Evolutionary conservation across 768 basidiomycete species (phyloP), one percentile per base, ranked within the genome.

Genomic region (Tephrocybe rancida): DNA sequence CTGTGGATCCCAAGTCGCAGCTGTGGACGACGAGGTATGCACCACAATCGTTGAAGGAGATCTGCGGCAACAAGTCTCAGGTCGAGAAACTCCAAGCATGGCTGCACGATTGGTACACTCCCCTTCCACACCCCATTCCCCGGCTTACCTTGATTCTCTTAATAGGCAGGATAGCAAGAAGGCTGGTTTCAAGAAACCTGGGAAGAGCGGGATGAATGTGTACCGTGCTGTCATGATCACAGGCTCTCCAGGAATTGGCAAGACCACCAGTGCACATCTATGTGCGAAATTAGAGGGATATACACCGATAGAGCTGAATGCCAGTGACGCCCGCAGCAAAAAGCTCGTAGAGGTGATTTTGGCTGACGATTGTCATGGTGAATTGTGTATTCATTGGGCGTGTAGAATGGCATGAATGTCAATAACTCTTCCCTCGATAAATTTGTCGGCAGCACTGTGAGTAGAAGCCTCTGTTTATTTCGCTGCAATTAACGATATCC

Each of bases 1-100:
- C 53, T 26, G 48, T 70, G 1, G 79, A 85, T 59, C 71, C 76
- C 2, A 75, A 74, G 1, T 77, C 80, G 2, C 93, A 96, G 66
- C 77, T 98, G 0, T 98, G 97, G 97, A 98, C 97, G 34, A 88
- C 87, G 27, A 86, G 94, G 9, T 99, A 99, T 66, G 96, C 97
- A 0, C 97, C 97, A 1, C 84, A 87, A 58, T 80, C 78, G 2
- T 59, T 95, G 51, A 95, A 91, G 61, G 94, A 99, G 52, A 83
- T 99, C 16, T 98, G 95, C 56, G 97, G 97, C 7, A 99, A 98
- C 74, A 98, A 98, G 70, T 80, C 84, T 0, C 81, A 86, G 49
- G 88, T 98, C 1, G 95, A 98, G 71, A 94, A 93, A 63, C 72
- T 99, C 3, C 85, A 86, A 49, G 75, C 74, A 29, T 99, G 97